Percentiles rank a stretch among this genome's conserved stretches.
Evolutionary conservation across 768 basidiomycete species (phyloP).

Genomic region (Termitomyces bulborhizus): DNA sequence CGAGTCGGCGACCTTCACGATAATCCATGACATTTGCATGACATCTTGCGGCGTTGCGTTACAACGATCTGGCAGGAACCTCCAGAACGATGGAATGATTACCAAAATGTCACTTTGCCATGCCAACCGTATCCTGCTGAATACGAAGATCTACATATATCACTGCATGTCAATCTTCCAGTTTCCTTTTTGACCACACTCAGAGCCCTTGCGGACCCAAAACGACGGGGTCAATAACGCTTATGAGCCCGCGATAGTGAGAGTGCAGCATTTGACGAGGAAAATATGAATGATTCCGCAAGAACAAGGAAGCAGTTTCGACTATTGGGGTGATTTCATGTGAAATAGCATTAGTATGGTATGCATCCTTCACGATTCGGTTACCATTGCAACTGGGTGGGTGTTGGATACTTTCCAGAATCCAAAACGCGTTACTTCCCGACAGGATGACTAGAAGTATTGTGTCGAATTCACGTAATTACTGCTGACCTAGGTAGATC

Average conservation of each 20-base stretch:
- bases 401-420: not conserved
- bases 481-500: constrained; percentile 31
- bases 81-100: not conserved
- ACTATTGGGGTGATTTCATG: not conserved
- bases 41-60: not conserved
- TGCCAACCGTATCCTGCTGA: not conserved
- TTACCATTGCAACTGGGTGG: not conserved
- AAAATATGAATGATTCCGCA: not conserved
- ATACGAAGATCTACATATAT: not conserved
- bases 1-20: not conserved
- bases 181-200: no score
- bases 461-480: not conserved
- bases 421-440: not conserved
- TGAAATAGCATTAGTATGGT: no score
- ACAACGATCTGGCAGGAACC: not conserved
- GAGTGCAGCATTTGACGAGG: not conserved
- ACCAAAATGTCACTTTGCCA: not conserved
- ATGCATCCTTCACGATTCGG: not conserved
- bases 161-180: not conserved
- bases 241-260: not conserved
- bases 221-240: not conserved
- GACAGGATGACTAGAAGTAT: not conserved
- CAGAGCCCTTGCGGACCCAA: not conserved
- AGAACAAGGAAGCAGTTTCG: not conserved
- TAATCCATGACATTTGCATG: no score